Percentiles rank a stretch among this genome's conserved stretches.
phyloP scores from a whole-genome alignment of 148 eudicot genomes.

The Gaultheria prostrata region DNA sequence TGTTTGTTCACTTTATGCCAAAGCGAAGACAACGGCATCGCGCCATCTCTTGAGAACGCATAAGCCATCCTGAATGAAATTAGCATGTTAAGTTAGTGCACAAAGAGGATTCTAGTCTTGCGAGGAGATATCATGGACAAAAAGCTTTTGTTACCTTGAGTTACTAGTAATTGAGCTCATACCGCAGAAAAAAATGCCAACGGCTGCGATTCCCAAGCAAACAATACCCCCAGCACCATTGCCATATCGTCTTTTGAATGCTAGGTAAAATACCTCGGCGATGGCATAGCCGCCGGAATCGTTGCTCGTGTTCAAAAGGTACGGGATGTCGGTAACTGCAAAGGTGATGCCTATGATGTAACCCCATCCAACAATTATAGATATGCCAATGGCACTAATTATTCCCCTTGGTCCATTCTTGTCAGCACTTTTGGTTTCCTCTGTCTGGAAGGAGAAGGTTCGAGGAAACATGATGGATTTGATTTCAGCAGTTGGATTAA shows the following conservation, averaged over 20 bases:
- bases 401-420: constrained; percentile 94
- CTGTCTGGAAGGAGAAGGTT: constrained; percentile 51
- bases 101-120: not conserved
- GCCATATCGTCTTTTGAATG: constrained; percentile 76
- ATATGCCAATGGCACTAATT: constrained; percentile 83
- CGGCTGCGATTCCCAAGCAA: constrained; percentile 76
- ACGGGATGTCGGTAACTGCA: constrained; percentile 75
- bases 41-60: constrained; percentile 98
- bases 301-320: constrained; percentile 60
- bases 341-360: constrained; percentile 91
- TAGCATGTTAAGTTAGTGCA: not conserved
- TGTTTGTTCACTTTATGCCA: constrained; percentile 94
- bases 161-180: constrained; percentile 96
- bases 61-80: constrained; percentile 68
- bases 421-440: constrained; percentile 91
- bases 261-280: constrained; percentile 78
- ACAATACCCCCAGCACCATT: constrained; percentile 77
- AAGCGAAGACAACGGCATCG: constrained; percentile 80
- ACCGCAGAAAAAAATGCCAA: constrained; percentile 90
- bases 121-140: not conserved
- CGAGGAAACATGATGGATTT: constrained; percentile 10
- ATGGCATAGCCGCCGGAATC: constrained; percentile 94
- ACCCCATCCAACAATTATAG: constrained; percentile 86
- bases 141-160: constrained; percentile 62
- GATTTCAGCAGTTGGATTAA: constrained; percentile 5